phyloP scores from a whole-genome alignment of 805 yeast species.

The Monosporozyma yasuniensis region DNA sequence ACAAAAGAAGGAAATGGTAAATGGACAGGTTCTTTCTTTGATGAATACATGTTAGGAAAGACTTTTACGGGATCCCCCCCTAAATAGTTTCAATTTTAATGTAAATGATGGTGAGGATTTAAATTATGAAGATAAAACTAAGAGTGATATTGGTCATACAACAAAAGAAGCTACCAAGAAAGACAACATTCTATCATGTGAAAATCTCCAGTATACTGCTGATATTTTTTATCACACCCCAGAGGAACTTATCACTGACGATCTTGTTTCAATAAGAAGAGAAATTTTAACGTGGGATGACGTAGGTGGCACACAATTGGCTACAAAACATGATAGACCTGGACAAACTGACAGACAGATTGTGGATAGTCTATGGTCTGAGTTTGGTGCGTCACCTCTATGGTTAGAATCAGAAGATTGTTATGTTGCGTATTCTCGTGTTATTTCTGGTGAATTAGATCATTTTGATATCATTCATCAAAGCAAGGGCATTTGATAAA shows the following conservation, averaged over 20 bases:
- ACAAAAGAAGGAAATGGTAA: too few relatives aligned
- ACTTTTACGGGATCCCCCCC: too few relatives aligned
- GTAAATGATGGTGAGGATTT: too few relatives aligned
- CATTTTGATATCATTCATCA: slow-evolving; percentile 30
- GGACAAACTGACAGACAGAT: background rate
- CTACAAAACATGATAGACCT: background rate
- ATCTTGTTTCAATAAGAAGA: background rate
- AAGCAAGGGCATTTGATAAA: slow-evolving; percentile 20
- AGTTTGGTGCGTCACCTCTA: slow-evolving; percentile 4
- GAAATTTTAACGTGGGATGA: background rate
- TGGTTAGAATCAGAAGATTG: slow-evolving; percentile 42
- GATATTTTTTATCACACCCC: background rate
- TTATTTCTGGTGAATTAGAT: slow-evolving; percentile 25
- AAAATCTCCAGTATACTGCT: background rate
- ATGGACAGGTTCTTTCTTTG: too few relatives aligned
- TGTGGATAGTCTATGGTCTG: slow-evolving; percentile 27
- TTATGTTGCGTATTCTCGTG: slow-evolving; percentile 38
- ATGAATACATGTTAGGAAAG: too few relatives aligned
- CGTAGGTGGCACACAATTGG: background rate
- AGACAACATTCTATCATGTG: background rate
- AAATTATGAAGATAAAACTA: too few relatives aligned
- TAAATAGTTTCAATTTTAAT: too few relatives aligned
- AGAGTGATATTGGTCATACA: too few relatives aligned
- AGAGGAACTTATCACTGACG: background rate
- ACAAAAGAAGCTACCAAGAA: too few relatives aligned